phyloP scores from a whole-genome alignment of 192 early-diverging fungal species.

The Funneliformis geosporum region DNA sequence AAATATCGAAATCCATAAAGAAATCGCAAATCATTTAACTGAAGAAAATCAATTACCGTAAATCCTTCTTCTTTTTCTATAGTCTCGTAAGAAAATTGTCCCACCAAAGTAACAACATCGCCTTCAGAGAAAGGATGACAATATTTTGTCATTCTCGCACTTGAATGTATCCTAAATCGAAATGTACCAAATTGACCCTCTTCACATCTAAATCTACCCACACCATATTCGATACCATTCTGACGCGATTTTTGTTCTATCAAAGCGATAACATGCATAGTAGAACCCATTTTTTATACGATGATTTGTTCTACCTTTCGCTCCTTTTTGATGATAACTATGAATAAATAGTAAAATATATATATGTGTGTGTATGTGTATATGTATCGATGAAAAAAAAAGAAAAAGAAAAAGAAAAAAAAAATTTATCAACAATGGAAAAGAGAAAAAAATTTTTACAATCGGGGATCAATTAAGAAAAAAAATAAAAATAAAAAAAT shows the following conservation, averaged over 20 bases:
- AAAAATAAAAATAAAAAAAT: neutral
- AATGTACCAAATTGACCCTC: slow-evolving; percentile 16
- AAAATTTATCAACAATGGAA: neutral
- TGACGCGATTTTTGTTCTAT: slow-evolving; percentile 21
- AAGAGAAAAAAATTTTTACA: neutral
- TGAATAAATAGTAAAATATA: neutral
- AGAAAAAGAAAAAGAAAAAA: neutral
- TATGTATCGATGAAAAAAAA: neutral
- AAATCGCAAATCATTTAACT: no score
- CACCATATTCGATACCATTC: neutral
- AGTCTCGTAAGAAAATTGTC: slow-evolving; percentile 18
- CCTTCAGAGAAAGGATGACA: slow-evolving; percentile 11
- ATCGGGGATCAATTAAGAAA: neutral
- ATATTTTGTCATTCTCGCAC: slow-evolving; percentile 8
- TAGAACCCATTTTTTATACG: neutral
- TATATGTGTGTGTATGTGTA: neutral
- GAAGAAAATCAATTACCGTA: neutral
- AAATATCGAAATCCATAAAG: no score
- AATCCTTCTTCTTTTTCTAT: slow-evolving; percentile 10
- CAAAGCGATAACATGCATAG: slow-evolving; percentile 10
- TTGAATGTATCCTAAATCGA: neutral
- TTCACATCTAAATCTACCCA: slow-evolving; percentile 5
- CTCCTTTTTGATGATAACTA: neutral
- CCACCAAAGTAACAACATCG: slow-evolving; percentile 14
- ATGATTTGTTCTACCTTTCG: neutral